These are phyloP conservation scores for Cutaneotrichosporon arboriforme DNA, from an alignment of 1,284 basidiomycete species.

Conservation along the genomic window DNA sequence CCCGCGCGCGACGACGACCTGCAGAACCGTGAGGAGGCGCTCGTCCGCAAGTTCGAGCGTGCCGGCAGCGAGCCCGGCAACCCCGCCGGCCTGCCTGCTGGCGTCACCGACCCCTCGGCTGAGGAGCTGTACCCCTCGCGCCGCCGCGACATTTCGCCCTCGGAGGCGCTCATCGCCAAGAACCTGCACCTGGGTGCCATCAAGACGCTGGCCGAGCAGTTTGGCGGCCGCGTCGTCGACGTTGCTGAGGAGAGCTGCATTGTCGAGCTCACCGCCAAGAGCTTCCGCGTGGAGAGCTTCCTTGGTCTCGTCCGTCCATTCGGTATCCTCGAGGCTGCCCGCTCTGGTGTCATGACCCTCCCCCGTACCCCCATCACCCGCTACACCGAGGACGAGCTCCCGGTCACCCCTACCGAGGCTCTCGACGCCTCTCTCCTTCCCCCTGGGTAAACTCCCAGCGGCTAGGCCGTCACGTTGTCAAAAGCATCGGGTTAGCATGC, in stretches of 20 bases:
- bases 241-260: constrained; percentile 90
- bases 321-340: constrained; percentile 86
- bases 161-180: constrained; percentile 80
- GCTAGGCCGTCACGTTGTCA: not conserved
- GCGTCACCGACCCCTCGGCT: constrained; percentile 46
- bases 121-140: constrained; percentile 28
- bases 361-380: constrained; percentile 79
- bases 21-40: constrained; percentile 15
- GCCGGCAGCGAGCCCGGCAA: constrained; percentile 31
- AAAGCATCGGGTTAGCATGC: constrained; percentile 5
- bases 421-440: constrained; percentile 84
- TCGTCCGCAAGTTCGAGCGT: constrained; percentile 18
- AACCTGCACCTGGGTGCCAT: constrained; percentile 85
- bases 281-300: constrained; percentile 85
- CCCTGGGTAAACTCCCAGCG: constrained; percentile 59
- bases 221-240: constrained; percentile 89
- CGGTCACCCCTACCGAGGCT: constrained; percentile 51
- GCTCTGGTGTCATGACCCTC: constrained; percentile 90
- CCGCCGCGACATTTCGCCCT: constrained; percentile 48
- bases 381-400: constrained; percentile 59
- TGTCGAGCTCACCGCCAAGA: constrained; percentile 92
- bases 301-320: constrained; percentile 87
- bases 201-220: constrained; percentile 77
- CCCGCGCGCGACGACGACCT: constrained; percentile 52
- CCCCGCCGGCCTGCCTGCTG: constrained; percentile 66